Evolutionary conservation across 768 basidiomycete species (phyloP), one percentile per base, ranked within the genome.

Genomic region (Trametes punicea): DNA sequence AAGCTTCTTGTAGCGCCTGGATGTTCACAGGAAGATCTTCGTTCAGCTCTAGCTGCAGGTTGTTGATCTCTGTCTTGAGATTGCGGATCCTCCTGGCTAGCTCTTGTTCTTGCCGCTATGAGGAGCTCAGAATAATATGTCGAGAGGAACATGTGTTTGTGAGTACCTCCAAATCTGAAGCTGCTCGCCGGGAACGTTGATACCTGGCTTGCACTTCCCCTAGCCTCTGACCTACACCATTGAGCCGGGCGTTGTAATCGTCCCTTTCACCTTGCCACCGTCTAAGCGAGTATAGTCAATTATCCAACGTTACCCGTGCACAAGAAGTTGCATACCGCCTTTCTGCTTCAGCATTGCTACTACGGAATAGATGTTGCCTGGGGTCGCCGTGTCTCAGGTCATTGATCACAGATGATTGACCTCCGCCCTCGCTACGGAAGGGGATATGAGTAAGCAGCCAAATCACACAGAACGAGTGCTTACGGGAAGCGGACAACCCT

Each of bases 1-100:
- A 81, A 4, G 77, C 81, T 10, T 69, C 74, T 56, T 85, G 74
- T 13, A 88, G 71, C 13, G 77, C 79, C 20, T 78, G 73, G n/a
- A 88, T 74, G 62, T 80, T 78, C 6, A 80, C 80, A 2, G 88
- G 85, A 67, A 87, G 72, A 11, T 88, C 86, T 18, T 88, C 85
- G 54, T 86, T 87, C 11, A 78, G 77, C 58, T 87, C 85, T 31
- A 78, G 72, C 59, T 85, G 80, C 16, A 88, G 65, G 20, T 70
- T 69, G 27, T 65, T 63, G 36, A 80, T 69, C 2, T 59, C 62
- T 6, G 57, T 30, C 65, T 75, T 82, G 27, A 67, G 44, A 7
- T 44, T 33, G 29, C 49, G 51, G 25, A 63, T 26, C 4, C 51
- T 57, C 7, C 55, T 42, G 21, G 48, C 36, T 3, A 61, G 44